Percentiles rank a stretch among this genome's conserved stretches.
Evolutionary conservation across 1,139 yeast genomes (phyloP).

Genomic region (Magnusiomyces tetraspermus): DNA sequence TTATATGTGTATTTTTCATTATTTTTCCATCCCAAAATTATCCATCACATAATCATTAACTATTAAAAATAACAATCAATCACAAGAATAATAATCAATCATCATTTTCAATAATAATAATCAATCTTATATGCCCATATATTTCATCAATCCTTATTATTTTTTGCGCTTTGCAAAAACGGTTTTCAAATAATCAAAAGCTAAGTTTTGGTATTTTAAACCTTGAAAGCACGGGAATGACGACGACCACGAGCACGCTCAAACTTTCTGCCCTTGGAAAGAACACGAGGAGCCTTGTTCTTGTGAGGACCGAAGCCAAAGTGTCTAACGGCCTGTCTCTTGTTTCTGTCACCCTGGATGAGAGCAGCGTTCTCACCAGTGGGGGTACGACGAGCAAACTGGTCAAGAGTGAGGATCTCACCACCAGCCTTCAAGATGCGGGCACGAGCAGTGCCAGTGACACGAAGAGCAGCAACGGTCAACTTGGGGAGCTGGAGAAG

Average conservation of each 20-base stretch:
- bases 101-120: too few relatives aligned
- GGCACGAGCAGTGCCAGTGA: conserved; percentile 98
- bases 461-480: conserved; percentile 97
- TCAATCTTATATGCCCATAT: too few relatives aligned
- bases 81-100: too few relatives aligned
- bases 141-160: too few relatives aligned
- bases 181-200: too few relatives aligned
- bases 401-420: conserved; percentile 98
- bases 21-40: too few relatives aligned
- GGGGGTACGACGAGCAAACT: conserved; percentile 98
- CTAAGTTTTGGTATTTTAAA: too few relatives aligned
- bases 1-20: too few relatives aligned
- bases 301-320: conserved; percentile 99
- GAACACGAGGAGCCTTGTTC: conserved; percentile 98
- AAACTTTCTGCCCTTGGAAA: conserved; percentile 97
- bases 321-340: conserved; percentile 99
- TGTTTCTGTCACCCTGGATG: conserved; percentile 96
- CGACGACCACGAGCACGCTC: conserved; percentile 99
- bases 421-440: conserved; percentile 98
- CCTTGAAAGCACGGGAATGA: conserved; percentile 99
- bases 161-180: too few relatives aligned
- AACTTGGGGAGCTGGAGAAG: conserved; percentile 89
- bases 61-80: too few relatives aligned
- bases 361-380: conserved; percentile 98
- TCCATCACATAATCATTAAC: too few relatives aligned